These are phyloP conservation scores for Aspergillus sp. DNA, from an alignment of 2,329 filamentous ascomycete genomes.

Conservation along the genomic window DNA sequence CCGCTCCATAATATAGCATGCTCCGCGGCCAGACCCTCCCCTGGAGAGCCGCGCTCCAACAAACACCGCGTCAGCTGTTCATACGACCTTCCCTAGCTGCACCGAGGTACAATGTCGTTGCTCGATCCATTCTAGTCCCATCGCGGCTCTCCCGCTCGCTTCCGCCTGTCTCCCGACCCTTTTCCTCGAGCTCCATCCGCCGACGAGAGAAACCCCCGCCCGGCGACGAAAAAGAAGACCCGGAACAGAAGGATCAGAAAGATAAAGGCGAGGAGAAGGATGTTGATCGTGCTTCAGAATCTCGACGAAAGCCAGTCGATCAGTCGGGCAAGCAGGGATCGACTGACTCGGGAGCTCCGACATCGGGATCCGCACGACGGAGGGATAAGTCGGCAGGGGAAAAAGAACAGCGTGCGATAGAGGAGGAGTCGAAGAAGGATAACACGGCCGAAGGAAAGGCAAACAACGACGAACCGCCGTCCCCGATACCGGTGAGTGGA, in stretches of 20 bases:
- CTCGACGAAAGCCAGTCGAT: slow-evolving; percentile 43
- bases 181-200: slow-evolving; percentile 48
- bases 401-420: slow-evolving; percentile 35
- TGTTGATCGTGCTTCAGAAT: slow-evolving; percentile 46
- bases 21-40: slow-evolving; percentile 63
- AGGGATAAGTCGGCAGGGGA: slow-evolving; percentile 38
- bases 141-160: slow-evolving; percentile 23
- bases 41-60: slow-evolving; percentile 62
- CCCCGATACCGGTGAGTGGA: slow-evolving; percentile 39
- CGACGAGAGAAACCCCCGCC: slow-evolving; percentile 59
- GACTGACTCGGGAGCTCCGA: slow-evolving; percentile 31
- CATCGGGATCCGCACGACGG: slow-evolving; percentile 39
- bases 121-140: slow-evolving; percentile 26
- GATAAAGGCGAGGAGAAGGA: slow-evolving; percentile 34
- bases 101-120: slow-evolving; percentile 31
- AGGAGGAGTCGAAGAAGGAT: slow-evolving; percentile 43
- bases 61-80: slow-evolving; percentile 43
- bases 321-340: slow-evolving; percentile 27
- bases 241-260: slow-evolving; percentile 26
- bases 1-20: slow-evolving; percentile 49
- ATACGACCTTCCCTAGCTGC: slow-evolving; percentile 32
- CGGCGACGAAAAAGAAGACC: slow-evolving; percentile 33
- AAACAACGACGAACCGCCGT: slow-evolving; percentile 49
- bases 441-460: slow-evolving; percentile 44
- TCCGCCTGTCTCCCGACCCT: slow-evolving; percentile 35